phyloP scores from a whole-genome alignment of 208 protist genomes.

The Trypanosoma boissoni region DNA sequence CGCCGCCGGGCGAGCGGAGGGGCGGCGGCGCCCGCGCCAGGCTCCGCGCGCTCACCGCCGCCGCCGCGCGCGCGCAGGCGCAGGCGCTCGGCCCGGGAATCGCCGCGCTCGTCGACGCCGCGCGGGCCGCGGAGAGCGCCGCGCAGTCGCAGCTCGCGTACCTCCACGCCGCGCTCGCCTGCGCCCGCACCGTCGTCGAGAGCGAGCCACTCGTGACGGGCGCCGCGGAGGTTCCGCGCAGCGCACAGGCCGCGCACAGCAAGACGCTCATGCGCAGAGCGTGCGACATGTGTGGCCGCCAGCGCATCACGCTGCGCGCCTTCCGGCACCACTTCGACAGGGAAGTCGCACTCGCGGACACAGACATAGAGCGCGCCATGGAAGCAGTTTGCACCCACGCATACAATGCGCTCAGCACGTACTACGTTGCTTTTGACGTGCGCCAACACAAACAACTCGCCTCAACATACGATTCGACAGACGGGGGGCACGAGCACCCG shows the following conservation, averaged over 20 bases:
- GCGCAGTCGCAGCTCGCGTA: slow-evolving; percentile 15
- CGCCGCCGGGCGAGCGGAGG: neutral
- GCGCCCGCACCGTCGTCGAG: slow-evolving; percentile 8
- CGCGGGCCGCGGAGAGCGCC: neutral
- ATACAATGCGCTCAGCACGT: slow-evolving; percentile 14
- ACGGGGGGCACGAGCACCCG: no score
- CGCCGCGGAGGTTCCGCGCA: neutral
- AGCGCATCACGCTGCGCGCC: neutral
- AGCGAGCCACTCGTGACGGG: slow-evolving; percentile 18
- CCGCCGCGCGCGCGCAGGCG: slow-evolving; percentile 7
- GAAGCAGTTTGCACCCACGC: slow-evolving; percentile 10
- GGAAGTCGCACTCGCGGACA: slow-evolving; percentile 13
- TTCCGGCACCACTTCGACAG: slow-evolving; percentile 9
- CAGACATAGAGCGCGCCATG: neutral
- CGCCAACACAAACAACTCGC: slow-evolving; percentile 11
- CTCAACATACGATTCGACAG: no score
- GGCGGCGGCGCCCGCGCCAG: neutral
- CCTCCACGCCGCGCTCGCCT: slow-evolving; percentile 5
- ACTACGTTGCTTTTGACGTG: slow-evolving; percentile 19
- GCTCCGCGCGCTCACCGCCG: slow-evolving; percentile 12
- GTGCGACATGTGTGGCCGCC: slow-evolving; percentile 5
- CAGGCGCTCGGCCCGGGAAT: slow-evolving; percentile 18
- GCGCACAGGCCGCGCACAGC: slow-evolving; percentile 12
- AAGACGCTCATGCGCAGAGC: slow-evolving; percentile 6
- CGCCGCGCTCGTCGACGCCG: slow-evolving; percentile 10